Conservation (phyloP, 202 grass and related monocot genomes). For the Dendrocalamus latiflorus region DNA sequence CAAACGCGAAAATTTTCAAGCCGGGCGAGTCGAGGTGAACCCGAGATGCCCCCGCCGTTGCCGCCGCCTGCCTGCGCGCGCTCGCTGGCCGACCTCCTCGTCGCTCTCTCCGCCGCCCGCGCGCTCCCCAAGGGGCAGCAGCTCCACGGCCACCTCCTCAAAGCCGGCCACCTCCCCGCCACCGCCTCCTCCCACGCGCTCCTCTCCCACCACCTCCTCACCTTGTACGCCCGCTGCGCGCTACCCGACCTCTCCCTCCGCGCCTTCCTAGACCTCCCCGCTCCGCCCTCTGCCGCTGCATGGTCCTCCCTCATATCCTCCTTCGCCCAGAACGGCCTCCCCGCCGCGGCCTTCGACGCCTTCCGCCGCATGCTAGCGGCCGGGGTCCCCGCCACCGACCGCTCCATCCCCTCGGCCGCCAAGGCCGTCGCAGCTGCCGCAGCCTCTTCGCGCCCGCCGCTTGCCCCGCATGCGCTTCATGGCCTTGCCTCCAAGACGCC, state of each 20-base stretch:
- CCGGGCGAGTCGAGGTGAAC: neutral
- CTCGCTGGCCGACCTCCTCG: constrained; percentile 44
- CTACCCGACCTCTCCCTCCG: constrained; percentile 55
- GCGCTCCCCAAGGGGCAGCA: constrained; percentile 71
- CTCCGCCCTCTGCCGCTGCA: constrained; percentile 44
- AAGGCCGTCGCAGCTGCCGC: constrained; percentile 49
- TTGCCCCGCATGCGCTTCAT: constrained; percentile 55
- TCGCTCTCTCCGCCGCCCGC: constrained; percentile 55
- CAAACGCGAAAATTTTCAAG: neutral
- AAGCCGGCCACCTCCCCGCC: constrained; percentile 59
- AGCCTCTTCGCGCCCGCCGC: constrained; percentile 8
- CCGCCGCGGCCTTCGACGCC: constrained; percentile 36
- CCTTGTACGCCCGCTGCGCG: constrained; percentile 74
- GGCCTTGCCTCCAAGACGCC: constrained; percentile 64
- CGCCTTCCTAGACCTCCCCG: constrained; percentile 62
- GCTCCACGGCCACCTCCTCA: constrained; percentile 71
- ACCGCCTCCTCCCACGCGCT: constrained; percentile 40
- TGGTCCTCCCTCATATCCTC: constrained; percentile 75
- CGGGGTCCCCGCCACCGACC: constrained; percentile 55
- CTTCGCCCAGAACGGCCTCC: constrained; percentile 60
- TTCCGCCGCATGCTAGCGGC: constrained; percentile 67
- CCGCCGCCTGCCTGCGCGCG: constrained; percentile 20
- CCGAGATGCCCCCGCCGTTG: constrained; percentile 16
- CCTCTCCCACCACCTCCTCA: constrained; percentile 81
- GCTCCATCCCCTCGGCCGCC: constrained; percentile 62